phyloP scores from a whole-genome alignment of 768 basidiomycete species.

The Macrolepiota dolichaula region DNA sequence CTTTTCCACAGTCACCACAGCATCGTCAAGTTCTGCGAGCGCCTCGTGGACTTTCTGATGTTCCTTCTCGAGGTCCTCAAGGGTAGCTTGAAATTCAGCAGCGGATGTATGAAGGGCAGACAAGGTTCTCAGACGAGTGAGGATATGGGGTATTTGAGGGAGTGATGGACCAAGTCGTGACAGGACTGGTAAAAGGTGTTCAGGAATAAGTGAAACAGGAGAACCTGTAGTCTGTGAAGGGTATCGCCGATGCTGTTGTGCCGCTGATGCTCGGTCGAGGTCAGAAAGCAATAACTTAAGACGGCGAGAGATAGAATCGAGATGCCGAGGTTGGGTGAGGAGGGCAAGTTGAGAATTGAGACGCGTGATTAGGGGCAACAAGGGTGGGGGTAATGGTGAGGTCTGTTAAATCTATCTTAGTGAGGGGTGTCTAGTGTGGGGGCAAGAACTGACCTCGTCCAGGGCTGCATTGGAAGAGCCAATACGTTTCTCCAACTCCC shows the following conservation, averaged over 20 bases:
- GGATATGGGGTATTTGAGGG: conserved; percentile 85
- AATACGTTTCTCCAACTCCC: conserved; percentile 77
- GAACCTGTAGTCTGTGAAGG: conserved; percentile 35
- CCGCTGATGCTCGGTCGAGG: conserved; percentile 74
- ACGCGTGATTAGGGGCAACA: conserved; percentile 78
- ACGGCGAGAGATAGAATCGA: conserved; percentile 92
- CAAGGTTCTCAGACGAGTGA: conserved; percentile 84
- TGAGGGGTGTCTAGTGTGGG: background rate
- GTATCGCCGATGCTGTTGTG: conserved; percentile 45
- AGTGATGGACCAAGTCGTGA: conserved; percentile 68
- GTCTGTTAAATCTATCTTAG: conserved; percentile 35
- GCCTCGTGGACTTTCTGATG: conserved; percentile 62
- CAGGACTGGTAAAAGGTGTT: conserved; percentile 66
- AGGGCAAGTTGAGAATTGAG: conserved; percentile 84
- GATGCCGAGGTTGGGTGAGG: conserved; percentile 92
- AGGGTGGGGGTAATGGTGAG: conserved; percentile 70
- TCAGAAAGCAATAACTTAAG: conserved; percentile 91
- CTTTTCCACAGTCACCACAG: conserved; percentile 68
- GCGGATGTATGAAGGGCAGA: conserved; percentile 81
- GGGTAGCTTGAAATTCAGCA: conserved; percentile 65
- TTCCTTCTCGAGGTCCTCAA: conserved; percentile 68
- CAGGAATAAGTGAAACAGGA: conserved; percentile 33
- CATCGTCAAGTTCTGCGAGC: conserved; percentile 63
- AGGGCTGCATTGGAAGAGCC: conserved; percentile 77
- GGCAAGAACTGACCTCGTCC: conserved; percentile 64